Evolutionary conservation across 768 basidiomycete genomes (phyloP), one percentile per base, ranked within the genome.

Genomic region (Tricholoma furcatifolium): DNA sequence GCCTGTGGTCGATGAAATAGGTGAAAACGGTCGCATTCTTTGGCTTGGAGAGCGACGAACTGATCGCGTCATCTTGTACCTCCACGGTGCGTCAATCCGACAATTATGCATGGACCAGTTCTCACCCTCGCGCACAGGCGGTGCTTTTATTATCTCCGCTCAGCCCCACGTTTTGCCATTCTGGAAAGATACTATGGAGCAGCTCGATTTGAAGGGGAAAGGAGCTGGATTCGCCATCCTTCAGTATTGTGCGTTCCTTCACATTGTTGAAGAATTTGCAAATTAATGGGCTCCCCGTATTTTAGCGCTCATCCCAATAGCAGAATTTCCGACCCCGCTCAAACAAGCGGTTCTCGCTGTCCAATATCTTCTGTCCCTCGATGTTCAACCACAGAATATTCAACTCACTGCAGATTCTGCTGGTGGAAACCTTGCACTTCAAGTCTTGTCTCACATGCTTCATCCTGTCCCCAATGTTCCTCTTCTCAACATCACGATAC

Each of bases 331-430:
- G 2, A 63, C 61, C 4, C 70, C 64, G 35, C 54, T 70, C 4
- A 55, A 55, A 5, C 69, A 71, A 53, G 60, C 61, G 2, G 24
- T 58, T 2, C 38, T 60, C 2, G 67, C 67, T 0, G 48, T 70
- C 11, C 55, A 69, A 18, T 67, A 67, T 49, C 60, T 73, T 17
- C 21, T 66, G 1, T 62, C 62, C 0, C 55, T 50, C 1, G 69
- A 67, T 2, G 60, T 70, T 2, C 47, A 60, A 6, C 67, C 68
- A 0, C 47, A 53, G 35, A 63, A 67, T 24, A 58, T 73, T 21
- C 58, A 67, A 42, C 34, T 73, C 1, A 59, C 62, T 1, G 67
- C 67, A 3, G 70, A 73, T 38, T 73, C 71, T 8, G 71, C 71
- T 8, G 70, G 70, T 11, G 70, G 53, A 2, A 65, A 67, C 46